Conservation (phyloP, 2,329 filamentous ascomycete species). For the Fusarium lyarnte region DNA sequence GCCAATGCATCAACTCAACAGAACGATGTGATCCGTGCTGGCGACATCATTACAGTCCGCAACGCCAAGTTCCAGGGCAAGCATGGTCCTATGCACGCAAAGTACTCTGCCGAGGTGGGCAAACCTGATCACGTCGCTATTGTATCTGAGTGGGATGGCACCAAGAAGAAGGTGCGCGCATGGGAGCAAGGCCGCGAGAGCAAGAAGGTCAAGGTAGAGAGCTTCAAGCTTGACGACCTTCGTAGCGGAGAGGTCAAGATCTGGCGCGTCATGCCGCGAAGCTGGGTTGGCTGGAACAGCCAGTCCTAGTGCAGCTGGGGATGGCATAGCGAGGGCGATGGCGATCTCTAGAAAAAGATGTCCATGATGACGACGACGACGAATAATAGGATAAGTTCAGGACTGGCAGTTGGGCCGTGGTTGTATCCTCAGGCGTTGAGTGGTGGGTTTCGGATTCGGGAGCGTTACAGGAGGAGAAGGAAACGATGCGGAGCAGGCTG, state of each 20-base stretch:
- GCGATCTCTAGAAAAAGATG: slow-evolving; percentile 15
- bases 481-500: slow-evolving; percentile 14
- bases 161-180: slow-evolving; percentile 94
- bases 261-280: slow-evolving; percentile 92
- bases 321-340: slow-evolving; percentile 15
- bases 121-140: slow-evolving; percentile 89
- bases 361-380: slow-evolving; percentile 28
- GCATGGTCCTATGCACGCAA: slow-evolving; percentile 93
- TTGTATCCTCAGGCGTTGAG: slow-evolving; percentile 23
- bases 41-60: slow-evolving; percentile 91
- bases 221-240: slow-evolving; percentile 91
- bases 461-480: slow-evolving; percentile 19
- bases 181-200: slow-evolving; percentile 96
- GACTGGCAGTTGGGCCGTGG: slow-evolving; percentile 15
- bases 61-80: slow-evolving; percentile 96
- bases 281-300: slow-evolving; percentile 90
- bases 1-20: slow-evolving; percentile 92
- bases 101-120: slow-evolving; percentile 89
- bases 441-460: slow-evolving; percentile 19
- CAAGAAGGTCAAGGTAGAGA: slow-evolving; percentile 93
- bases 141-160: slow-evolving; percentile 97
- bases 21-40: slow-evolving; percentile 90
- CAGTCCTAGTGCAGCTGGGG: slow-evolving; percentile 59
- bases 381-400: slow-evolving; percentile 23
- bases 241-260: slow-evolving; percentile 95